These are phyloP conservation scores for Schwanniomyces sp. DNA, from an alignment of 805 yeast genomes.

Conservation along the genomic window DNA sequence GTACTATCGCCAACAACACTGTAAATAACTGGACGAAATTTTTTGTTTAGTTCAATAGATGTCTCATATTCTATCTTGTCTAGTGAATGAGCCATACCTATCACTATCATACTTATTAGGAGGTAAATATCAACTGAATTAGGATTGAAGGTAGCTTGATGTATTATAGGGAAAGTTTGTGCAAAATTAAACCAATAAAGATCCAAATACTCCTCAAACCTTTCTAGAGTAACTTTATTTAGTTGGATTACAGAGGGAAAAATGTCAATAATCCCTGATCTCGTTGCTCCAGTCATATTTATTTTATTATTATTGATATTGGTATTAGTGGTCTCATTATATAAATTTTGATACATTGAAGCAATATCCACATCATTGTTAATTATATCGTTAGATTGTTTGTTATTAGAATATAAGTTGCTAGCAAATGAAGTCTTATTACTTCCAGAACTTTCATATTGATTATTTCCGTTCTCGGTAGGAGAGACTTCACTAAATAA, in stretches of 20 bases:
- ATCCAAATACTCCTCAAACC: conserved; percentile 6
- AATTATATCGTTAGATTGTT: background rate
- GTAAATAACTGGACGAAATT: conserved; percentile 6
- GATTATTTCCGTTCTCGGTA: background rate
- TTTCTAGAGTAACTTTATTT: conserved; percentile 1
- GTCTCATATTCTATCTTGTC: conserved; percentile 8
- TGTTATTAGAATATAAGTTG: too few species aligned
- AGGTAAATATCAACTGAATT: conserved; percentile 4
- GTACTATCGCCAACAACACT: conserved; percentile 6
- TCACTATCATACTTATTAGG: conserved; percentile 7
- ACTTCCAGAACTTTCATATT: background rate
- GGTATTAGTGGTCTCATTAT: conserved; percentile 5
- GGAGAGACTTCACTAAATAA: conserved; percentile 2
- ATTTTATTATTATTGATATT: conserved; percentile 3
- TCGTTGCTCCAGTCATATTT: conserved; percentile 3
- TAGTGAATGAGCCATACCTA: conserved; percentile 12
- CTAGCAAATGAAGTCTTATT: background rate
- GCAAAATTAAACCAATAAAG: conserved; percentile 36
- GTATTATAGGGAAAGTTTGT: conserved; percentile 39
- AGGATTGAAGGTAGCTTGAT: conserved; percentile 28
- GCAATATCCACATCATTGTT: too few species aligned
- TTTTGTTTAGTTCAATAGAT: conserved; percentile 5
- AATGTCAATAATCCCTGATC: conserved; percentile 1
- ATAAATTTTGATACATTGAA: conserved; percentile 5
- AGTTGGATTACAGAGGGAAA: conserved; percentile 2